A percentile compares a stretch with the other conserved stretches of the same genome.
Conservation (phyloP, 1,139 yeast species). For the Sugiyamaella paludigena region DNA sequence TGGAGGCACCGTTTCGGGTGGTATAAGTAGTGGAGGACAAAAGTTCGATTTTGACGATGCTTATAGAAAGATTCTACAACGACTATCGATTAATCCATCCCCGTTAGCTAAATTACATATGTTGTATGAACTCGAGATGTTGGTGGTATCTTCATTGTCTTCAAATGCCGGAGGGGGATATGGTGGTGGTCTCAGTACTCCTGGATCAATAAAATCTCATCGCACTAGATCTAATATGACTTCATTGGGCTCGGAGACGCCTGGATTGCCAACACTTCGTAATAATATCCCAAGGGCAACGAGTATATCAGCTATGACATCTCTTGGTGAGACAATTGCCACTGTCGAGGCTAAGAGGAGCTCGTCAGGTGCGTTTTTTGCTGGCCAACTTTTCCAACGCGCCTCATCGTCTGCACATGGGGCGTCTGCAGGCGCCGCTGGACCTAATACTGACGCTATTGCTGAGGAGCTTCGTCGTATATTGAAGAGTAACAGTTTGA, state of each 20-base stretch:
- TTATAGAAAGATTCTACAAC: conserved; percentile 27
- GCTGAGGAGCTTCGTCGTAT: conserved; percentile 35
- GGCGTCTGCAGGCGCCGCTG: not conserved
- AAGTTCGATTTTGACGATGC: conserved; percentile 32
- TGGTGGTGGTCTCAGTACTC: conserved; percentile 17
- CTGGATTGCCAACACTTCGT: conserved; percentile 2
- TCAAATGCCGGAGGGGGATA: conserved; percentile 11
- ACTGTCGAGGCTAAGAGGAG: conserved; percentile 32
- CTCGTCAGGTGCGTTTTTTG: conserved; percentile 24
- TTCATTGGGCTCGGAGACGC: conserved; percentile 26
- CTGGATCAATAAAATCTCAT: conserved; percentile 25
- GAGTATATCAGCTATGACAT: conserved; percentile 24
- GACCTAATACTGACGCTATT: conserved; percentile 37
- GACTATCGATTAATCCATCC: conserved; percentile 33
- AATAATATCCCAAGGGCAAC: conserved; percentile 12
- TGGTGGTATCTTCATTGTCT: conserved; percentile 33
- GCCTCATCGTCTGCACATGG: conserved; percentile 5
- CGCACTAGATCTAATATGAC: conserved; percentile 26
- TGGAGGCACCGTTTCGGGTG: not conserved
- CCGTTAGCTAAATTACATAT: conserved; percentile 33
- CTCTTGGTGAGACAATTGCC: conserved; percentile 31
- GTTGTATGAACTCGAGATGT: conserved; percentile 32
- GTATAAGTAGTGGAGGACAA: not conserved
- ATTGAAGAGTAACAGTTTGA: conserved; percentile 28
- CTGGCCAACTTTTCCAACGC: conserved; percentile 10